Evolutionary conservation across 139 green algal species (phyloP), one percentile per base, ranked within the genome.

Genomic region (Mesotaenium endlicherianum): DNA sequence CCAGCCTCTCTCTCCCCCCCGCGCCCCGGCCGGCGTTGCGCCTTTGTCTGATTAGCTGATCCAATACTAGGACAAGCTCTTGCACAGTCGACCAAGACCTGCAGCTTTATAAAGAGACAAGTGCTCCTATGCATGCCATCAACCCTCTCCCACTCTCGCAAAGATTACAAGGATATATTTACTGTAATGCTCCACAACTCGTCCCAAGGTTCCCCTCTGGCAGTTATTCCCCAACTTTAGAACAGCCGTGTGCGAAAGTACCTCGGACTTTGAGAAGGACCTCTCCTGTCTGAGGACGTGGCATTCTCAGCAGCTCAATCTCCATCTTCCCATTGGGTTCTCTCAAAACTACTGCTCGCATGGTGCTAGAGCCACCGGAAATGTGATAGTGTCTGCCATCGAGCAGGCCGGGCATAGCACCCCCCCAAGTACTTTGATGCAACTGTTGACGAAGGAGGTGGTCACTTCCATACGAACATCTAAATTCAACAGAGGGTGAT

Each of bases 271-370:
- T 79, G 36, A 86, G 34, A 11, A 86, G 68, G 31, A 86, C 79
- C 67, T 86, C 79, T 20, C 79, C 79, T 20, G 67, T 67, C 79
- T 86, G 45, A 36, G 79, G 79, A 0, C 31, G 26, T 14, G 79
- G 79, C 14, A 86, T 81, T 43, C 36, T 34, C 30, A 86, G 36
- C 41, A 34, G 79, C 79, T 86, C 79, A 39, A 86, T 40, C n/a
- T 75, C 20, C 77, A 83, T 53, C 75, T 42, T 16, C 47, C 8
- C 47, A 36, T 38, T 38, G 42, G 43, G 42, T 20, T 75, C 55
- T 14, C 47, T 20, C 75, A 75, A n/a, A 34, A 82, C 75, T 34
- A 43, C 75, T 26, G 75, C 75, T 8, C 39, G 53, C 75, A 82
- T 82, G 38, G 75, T 82, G 50, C 20, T 34, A 64, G 50, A 26